Evolutionary conservation across 352 stramenopile species (phyloP), one percentile per base, ranked within the genome.

Genomic region (Phytopythium litorale): DNA sequence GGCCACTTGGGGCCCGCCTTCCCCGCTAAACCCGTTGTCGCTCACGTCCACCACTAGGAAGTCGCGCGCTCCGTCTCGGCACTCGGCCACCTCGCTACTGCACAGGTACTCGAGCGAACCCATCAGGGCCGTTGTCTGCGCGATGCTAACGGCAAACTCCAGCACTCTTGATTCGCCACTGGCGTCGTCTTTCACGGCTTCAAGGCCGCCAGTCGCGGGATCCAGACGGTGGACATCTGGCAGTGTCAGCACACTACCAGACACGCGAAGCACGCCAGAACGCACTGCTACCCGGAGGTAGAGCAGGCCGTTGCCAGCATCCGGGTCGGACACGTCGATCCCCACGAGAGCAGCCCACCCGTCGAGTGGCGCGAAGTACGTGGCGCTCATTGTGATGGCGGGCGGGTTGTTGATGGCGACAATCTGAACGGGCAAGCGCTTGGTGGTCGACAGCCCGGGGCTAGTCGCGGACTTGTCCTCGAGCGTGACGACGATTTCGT

Each of bases 1-100:
- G 23, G 68, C 33, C 13, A 71, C 62, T 25, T 76, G 70, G 33
- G 75, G 58, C 3, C 79, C 73, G 19, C 62, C 64, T 18, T 60
- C 59, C 13, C 79, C 77, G 9, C 67, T 79, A 61, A 79, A 84
- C 1, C 77, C 77, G 56, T 88, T 88, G 64, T 88, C 77, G 56
- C 87, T 76, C 32, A 87, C 77, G 37, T 76, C 63, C 25, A 87
- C 25, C 33, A 58, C 69, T n/a, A 90, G 32, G 38, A 67, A 70
- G 58, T 88, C 77, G 32, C 30, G 50, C 25, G 53, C 58, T 11
- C 63, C 64, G 42, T 67, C 71, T 5, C 53, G 62, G 32, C 75
- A 87, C 16, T 51, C 71, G 19, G 50, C 43, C 21, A 38, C 61
- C 7, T 74, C 58, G 52, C 64, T 60, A 25, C 75, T 57, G 25